phyloP scores from a whole-genome alignment of 352 stramenopile genomes.

The Pythium sukuiense region DNA sequence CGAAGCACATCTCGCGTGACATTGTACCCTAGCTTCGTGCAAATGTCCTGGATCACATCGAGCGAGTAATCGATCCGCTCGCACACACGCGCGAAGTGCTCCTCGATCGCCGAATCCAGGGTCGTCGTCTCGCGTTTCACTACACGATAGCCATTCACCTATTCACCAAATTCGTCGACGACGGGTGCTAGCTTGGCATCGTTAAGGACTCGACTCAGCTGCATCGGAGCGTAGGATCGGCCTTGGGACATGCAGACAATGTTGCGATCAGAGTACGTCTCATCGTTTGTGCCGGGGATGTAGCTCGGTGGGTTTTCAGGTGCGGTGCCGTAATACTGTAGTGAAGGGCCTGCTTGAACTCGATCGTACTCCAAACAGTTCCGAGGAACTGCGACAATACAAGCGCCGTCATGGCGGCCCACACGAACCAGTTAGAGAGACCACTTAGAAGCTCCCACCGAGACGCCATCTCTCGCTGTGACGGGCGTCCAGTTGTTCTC shows the following conservation, averaged over 20 bases:
- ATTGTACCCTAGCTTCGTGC: slow-evolving; percentile 29
- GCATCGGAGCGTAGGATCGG: slow-evolving; percentile 1
- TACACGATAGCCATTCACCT: slow-evolving; percentile 32
- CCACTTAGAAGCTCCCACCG: neutral
- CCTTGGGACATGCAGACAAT: slow-evolving; percentile 24
- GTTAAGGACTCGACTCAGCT: slow-evolving; percentile 6
- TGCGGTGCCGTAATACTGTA: neutral
- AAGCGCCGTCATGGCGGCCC: slow-evolving; percentile 4
- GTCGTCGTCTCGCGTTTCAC: slow-evolving; percentile 15
- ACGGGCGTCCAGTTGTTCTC: no score
- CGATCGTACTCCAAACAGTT: neutral
- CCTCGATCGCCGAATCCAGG: neutral
- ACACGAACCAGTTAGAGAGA: slow-evolving; percentile 5
- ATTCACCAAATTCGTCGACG: slow-evolving; percentile 17
- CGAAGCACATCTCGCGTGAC: slow-evolving; percentile 24
- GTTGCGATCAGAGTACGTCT: slow-evolving; percentile 21
- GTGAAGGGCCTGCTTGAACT: neutral
- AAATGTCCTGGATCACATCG: slow-evolving; percentile 22
- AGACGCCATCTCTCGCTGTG: neutral
- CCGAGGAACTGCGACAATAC: slow-evolving; percentile 16
- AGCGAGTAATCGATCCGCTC: slow-evolving; percentile 20
- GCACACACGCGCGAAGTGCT: slow-evolving; percentile 26
- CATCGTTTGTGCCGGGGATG: slow-evolving; percentile 18
- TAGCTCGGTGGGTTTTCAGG: neutral
- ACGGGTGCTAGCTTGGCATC: slow-evolving; percentile 8